Evolutionary conservation across 1,284 basidiomycete genomes (phyloP).

Genomic region (Athelia sp.): DNA sequence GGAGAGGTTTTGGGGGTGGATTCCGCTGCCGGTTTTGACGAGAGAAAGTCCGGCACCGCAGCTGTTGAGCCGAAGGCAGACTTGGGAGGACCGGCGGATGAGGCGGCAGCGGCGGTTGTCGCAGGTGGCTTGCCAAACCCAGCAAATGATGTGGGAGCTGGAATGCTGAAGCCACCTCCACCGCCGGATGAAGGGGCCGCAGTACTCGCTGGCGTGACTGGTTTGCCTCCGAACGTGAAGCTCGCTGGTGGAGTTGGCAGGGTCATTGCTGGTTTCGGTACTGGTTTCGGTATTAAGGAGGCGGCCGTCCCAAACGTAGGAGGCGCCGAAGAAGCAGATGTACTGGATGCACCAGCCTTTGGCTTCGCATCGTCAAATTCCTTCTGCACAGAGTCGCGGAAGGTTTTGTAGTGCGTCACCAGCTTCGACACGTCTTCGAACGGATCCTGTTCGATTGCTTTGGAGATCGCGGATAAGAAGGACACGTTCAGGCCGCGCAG

Average conservation of each 20-base stretch:
- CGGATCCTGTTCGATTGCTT: constrained; percentile 66
- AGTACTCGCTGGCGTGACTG: constrained; percentile 8
- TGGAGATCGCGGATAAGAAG: constrained; percentile 57
- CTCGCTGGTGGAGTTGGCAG: constrained; percentile 39
- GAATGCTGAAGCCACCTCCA: constrained; percentile 2
- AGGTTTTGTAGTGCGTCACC: constrained; percentile 60
- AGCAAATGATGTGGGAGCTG: constrained; percentile 25
- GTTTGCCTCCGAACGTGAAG: constrained; percentile 23
- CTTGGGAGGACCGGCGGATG: constrained; percentile 10
- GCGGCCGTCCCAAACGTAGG: constrained; percentile 3
- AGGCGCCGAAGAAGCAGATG: constrained; percentile 10
- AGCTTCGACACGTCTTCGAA: constrained; percentile 67
- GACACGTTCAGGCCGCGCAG: constrained; percentile 81
- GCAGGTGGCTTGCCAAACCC: constrained; percentile 17
- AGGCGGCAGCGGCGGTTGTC: constrained; percentile 8
- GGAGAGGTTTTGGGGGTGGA: constrained; percentile 8
- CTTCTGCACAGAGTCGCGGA: constrained; percentile 53
- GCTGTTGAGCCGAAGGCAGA: constrained; percentile 4
- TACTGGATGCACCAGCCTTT: constrained; percentile 3
- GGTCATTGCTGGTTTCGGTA: constrained; percentile 15
- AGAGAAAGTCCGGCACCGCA: constrained; percentile 18
- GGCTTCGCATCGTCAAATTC: constrained; percentile 45
- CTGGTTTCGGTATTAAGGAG: constrained; percentile 14
- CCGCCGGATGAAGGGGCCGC: constrained; percentile 5
- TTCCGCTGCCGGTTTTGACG: constrained; percentile 11